Base-by-base conservation (phyloP, 2,329 filamentous ascomycete genomes). In the Neofusicoccum umdonicola region DNA sequence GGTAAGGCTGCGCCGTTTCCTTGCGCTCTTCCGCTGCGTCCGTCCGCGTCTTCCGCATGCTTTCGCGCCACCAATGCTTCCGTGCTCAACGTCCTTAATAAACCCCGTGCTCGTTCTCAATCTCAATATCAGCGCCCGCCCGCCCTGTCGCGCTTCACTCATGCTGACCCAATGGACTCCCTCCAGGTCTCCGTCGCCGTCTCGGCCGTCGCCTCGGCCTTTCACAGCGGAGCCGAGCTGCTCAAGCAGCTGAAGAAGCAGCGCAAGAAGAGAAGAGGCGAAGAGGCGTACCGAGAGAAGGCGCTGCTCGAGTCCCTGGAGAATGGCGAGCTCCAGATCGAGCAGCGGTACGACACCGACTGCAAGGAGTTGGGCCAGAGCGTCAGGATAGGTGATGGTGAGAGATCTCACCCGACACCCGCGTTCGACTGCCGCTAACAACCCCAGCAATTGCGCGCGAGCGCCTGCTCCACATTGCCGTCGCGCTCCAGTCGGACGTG, bases 121-220 rank as follows among this genome's bases (percentile, higher is more conserved):
- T 39, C 35, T 37, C 7, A 5, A 50, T 27, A 22, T 22, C 42
- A 11, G 27, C 6, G 5, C n/a, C 13, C 12, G 7, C 34, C 4
- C 6, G 8, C 22, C 22, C 45, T n/a, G 31, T 12, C 11, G 37
- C 22, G n/a, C 19, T 34, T 31, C 35, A 11, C 58, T 15, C 15
- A 17, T 37, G 63, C 68, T 69, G 45, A 69, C 65, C 39, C 22
- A 45, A 54, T 62, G 60, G 51, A 48, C 41, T 34, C 15, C n/a
- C 27, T 50, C 12, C 52, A 80, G 72, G 77, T 79, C 5, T 70
- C 77, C 51, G 75, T 72, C 27, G 78, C 78, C 57, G 77, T 81
- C n/a, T 71, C 76, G n/a, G 76, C 78, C 8, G 74, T 81, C 11
- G 71, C 79, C 8, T 77, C 75, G 11, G 77, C 78, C 7, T 81